Conservation (phyloP, 148 eudicot species). For the Rhododendron henanense region DNA sequence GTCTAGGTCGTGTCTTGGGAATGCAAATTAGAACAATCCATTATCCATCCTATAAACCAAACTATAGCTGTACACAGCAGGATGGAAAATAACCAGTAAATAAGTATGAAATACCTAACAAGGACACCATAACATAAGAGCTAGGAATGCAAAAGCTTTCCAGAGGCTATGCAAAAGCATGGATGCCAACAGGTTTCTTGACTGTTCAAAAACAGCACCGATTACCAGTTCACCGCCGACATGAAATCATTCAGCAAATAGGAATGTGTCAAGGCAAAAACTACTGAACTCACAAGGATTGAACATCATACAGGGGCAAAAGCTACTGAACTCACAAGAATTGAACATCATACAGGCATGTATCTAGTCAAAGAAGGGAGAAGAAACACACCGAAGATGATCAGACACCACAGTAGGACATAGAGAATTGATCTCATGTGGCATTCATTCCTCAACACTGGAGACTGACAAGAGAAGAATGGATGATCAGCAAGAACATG, state of each 20-base stretch:
- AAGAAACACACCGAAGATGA: slow-evolving; percentile 64
- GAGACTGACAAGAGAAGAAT: slow-evolving; percentile 52
- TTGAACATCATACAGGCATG: slow-evolving; percentile 78
- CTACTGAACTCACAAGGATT: slow-evolving; percentile 62
- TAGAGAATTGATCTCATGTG: slow-evolving; percentile 61
- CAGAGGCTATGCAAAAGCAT: slow-evolving; percentile 51
- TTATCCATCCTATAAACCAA: slow-evolving; percentile 6
- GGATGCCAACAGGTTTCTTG: slow-evolving; percentile 54
- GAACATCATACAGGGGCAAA: slow-evolving; percentile 58
- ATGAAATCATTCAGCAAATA: slow-evolving; percentile 67
- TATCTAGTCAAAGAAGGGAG: slow-evolving; percentile 71
- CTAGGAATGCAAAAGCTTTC: slow-evolving; percentile 25
- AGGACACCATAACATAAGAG: slow-evolving; percentile 52
- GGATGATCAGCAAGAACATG: slow-evolving; percentile 58
- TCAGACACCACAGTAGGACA: slow-evolving; percentile 53
- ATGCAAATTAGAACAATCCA: background rate
- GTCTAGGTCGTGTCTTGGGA: background rate
- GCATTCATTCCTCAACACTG: slow-evolving; percentile 71
- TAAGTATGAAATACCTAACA: slow-evolving; percentile 1
- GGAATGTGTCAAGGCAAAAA: slow-evolving; percentile 73
- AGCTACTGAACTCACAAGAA: slow-evolving; percentile 51
- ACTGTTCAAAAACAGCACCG: slow-evolving; percentile 56
- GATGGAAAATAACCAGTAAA: background rate
- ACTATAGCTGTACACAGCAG: background rate
- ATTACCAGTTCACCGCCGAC: slow-evolving; percentile 58